Conservation (phyloP, 192 early-diverging fungal genomes). For the Mortierella hygrophila region DNA sequence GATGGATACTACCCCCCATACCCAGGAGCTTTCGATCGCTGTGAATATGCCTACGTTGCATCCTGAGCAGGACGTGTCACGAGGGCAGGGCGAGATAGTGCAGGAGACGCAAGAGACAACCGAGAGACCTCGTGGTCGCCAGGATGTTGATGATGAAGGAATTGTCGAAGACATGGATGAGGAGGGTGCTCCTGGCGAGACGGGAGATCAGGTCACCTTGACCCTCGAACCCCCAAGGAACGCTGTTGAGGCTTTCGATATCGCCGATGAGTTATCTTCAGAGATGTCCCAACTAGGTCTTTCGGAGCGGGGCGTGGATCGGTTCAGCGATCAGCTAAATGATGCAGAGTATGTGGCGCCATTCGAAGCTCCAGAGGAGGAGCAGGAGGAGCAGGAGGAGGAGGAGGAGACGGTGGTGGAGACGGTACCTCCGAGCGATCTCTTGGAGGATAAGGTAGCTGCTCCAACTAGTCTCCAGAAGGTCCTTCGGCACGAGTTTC, state of each 20-base stretch:
- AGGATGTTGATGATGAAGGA: neutral
- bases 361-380: neutral
- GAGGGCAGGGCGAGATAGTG: neutral
- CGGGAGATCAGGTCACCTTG: neutral
- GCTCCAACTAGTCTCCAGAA: neutral
- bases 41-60: too few species aligned
- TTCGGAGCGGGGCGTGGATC: slow-evolving; percentile 8
- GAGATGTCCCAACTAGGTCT: slow-evolving; percentile 23
- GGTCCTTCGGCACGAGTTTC: neutral
- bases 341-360: neutral
- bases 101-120: neutral
- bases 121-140: too few species aligned
- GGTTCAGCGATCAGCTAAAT: neutral
- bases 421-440: neutral
- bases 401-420: neutral
- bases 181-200: neutral
- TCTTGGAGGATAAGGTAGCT: neutral
- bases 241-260: neutral
- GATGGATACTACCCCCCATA: neutral
- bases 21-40: neutral
- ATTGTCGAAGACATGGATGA: neutral
- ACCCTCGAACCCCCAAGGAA: too few species aligned
- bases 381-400: neutral
- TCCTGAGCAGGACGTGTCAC: neutral
- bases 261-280: slow-evolving; percentile 16